Conservation (phyloP, 108 stramenopile species). For the Aurantiochytrium sp. region DNA sequence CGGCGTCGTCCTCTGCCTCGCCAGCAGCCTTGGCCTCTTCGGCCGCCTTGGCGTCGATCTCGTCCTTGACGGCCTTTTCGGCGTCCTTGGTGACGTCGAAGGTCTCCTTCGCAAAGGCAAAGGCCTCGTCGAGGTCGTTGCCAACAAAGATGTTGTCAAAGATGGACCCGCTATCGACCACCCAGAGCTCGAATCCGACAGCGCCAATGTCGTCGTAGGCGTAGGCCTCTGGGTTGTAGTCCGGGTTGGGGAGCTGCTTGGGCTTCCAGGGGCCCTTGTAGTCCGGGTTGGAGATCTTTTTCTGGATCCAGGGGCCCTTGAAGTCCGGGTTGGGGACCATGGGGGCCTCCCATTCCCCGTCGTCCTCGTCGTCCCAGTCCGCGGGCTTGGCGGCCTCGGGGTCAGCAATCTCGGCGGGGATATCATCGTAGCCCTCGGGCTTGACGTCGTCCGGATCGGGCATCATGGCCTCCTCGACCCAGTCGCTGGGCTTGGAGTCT, state of each 20-base stretch:
- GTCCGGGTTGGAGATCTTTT: constrained; percentile 92
- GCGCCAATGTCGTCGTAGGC: constrained; percentile 55
- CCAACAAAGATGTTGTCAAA: constrained; percentile 99
- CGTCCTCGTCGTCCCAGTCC: constrained; percentile 99
- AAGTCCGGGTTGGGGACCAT: constrained; percentile 95
- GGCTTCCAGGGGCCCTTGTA: constrained; percentile 74
- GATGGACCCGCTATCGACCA: constrained; percentile 91
- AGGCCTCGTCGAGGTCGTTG: constrained; percentile 90
- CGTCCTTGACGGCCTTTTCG: constrained; percentile 50
- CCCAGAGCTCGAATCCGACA: constrained; percentile 99
- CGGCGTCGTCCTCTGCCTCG: constrained; percentile 39
- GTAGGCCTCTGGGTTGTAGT: constrained; percentile 51
- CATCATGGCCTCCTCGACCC: constrained; percentile 91
- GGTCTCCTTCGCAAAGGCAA: constrained; percentile 87
- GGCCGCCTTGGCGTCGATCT: constrained; percentile 48
- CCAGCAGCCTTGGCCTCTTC: constrained; percentile 41
- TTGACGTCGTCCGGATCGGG: constrained; percentile 89
- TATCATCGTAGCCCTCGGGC: constrained; percentile 94
- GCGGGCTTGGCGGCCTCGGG: constrained; percentile 89
- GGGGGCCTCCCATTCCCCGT: constrained; percentile 94
- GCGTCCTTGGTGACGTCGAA: constrained; percentile 92
- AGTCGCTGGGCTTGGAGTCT: constrained; percentile 86
- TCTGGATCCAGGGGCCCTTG: constrained; percentile 88
- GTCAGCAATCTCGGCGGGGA: constrained; percentile 84
- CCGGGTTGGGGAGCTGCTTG: constrained; percentile 57